These are phyloP conservation scores for Schizochytrium sp. DNA, from an alignment of 108 stramenopile species.

Conservation along the genomic window DNA sequence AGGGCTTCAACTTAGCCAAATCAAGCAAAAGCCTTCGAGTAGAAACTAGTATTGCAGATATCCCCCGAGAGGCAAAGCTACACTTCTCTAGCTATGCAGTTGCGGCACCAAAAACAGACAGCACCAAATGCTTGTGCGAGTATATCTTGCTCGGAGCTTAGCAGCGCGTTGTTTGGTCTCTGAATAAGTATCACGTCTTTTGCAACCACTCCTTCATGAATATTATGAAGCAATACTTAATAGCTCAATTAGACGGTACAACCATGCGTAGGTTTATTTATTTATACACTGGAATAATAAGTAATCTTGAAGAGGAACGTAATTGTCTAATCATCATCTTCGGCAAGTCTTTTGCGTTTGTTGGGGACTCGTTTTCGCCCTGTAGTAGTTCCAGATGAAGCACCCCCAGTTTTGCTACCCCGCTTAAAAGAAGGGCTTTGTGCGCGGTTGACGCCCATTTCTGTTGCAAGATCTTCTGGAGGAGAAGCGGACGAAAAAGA, in stretches of 20 bases:
- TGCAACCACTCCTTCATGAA: no score
- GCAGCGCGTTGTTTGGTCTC: no score
- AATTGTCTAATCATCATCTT: background rate
- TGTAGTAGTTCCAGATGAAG: background rate
- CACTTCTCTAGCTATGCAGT: background rate
- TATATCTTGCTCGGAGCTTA: background rate
- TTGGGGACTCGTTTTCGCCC: background rate
- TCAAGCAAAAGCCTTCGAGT: background rate
- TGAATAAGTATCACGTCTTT: no score
- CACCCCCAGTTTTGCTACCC: background rate
- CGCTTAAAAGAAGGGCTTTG: conserved; percentile 9
- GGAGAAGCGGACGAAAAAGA: conserved; percentile 26
- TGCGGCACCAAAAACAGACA: background rate
- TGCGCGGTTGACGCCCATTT: background rate
- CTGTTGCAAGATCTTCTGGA: background rate
- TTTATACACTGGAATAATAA: background rate
- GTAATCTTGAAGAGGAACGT: background rate
- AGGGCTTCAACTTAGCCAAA: background rate
- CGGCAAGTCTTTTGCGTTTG: conserved; percentile 20
- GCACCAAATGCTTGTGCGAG: background rate
- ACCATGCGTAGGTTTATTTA: background rate
- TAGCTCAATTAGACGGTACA: no score
- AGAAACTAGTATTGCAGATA: background rate
- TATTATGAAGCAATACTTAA: no score
- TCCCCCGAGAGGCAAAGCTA: background rate